phyloP scores from a whole-genome alignment of 2,329 filamentous ascomycete species.

The Akanthomyces uredinophilus region DNA sequence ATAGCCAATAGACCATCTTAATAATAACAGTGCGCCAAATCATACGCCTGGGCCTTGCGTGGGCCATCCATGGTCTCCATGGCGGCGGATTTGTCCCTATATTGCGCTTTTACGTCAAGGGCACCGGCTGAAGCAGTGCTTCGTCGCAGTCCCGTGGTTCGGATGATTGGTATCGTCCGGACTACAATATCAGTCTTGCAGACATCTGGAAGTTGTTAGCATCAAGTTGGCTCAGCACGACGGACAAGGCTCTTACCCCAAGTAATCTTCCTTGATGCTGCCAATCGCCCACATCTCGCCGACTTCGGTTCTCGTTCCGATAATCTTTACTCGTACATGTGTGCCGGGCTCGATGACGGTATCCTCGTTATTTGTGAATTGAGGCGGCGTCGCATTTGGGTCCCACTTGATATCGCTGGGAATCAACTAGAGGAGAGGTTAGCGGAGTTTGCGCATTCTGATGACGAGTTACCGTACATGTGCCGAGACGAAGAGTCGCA shows the following conservation, averaged over 20 bases:
- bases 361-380: slow-evolving; percentile 93
- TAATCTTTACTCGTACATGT: slow-evolving; percentile 88
- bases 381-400: slow-evolving; percentile 90
- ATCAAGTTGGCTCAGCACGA: slow-evolving; percentile 9
- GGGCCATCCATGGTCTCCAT: not conserved
- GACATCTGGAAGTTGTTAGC: slow-evolving; percentile 18
- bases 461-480: slow-evolving; percentile 53
- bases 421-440: slow-evolving; percentile 60
- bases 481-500: slow-evolving; percentile 74
- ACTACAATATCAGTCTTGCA: slow-evolving; percentile 17
- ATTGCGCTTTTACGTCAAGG: not conserved
- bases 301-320: slow-evolving; percentile 89
- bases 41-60: not conserved
- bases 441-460: not conserved
- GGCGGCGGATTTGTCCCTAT: not conserved
- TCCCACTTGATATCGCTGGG: slow-evolving; percentile 90
- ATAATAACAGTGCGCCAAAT: not conserved
- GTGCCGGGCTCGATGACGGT: slow-evolving; percentile 91
- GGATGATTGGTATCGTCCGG: not conserved
- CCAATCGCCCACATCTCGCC: slow-evolving; percentile 95
- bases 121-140: not conserved
- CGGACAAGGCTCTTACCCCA: slow-evolving; percentile 45
- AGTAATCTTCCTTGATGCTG: slow-evolving; percentile 84
- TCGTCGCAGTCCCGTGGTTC: not conserved
- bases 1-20: not conserved